A percentile compares a stretch with the other conserved stretches of the same genome.
phyloP scores from a whole-genome alignment of 495 filamentous ascomycete genomes.

The Penicillium bovifimosum region DNA sequence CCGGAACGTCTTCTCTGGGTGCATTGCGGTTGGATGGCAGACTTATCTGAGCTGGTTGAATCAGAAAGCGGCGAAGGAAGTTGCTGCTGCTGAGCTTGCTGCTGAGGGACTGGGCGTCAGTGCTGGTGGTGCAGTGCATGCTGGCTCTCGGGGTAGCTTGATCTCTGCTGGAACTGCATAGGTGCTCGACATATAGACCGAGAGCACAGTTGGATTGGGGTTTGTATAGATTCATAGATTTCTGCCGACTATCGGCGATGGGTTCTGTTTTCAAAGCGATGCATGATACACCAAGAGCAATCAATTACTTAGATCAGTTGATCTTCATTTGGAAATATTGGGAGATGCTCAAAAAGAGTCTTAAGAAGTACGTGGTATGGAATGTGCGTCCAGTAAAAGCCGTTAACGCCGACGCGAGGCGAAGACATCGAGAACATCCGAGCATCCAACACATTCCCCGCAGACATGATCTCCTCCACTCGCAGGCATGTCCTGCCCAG shows the following conservation, averaged over 20 bases:
- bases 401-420: not conserved
- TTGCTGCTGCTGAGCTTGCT: conserved; percentile 28
- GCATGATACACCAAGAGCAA: conserved; percentile 18
- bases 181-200: not conserved
- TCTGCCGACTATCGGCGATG: conserved; percentile 2
- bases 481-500: conserved; percentile 40
- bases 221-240: conserved; percentile 17
- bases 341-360: no score
- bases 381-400: conserved; percentile 1
- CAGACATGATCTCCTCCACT: conserved; percentile 18
- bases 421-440: not conserved
- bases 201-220: not conserved
- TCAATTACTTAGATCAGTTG: conserved; percentile 10
- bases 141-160: conserved; percentile 5
- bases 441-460: not conserved
- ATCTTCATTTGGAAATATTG: no score
- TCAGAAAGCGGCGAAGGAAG: conserved; percentile 59
- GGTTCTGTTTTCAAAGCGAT: conserved; percentile 8
- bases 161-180: conserved; percentile 24
- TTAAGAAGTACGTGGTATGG: not conserved
- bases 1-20: conserved; percentile 69
- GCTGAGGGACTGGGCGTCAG: conserved; percentile 10
- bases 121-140: not conserved
- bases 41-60: conserved; percentile 84
- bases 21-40: conserved; percentile 84